A percentile compares a stretch with the other conserved stretches of the same genome.
Conservation (phyloP, 768 basidiomycete species). For the Trametes meyenii region DNA sequence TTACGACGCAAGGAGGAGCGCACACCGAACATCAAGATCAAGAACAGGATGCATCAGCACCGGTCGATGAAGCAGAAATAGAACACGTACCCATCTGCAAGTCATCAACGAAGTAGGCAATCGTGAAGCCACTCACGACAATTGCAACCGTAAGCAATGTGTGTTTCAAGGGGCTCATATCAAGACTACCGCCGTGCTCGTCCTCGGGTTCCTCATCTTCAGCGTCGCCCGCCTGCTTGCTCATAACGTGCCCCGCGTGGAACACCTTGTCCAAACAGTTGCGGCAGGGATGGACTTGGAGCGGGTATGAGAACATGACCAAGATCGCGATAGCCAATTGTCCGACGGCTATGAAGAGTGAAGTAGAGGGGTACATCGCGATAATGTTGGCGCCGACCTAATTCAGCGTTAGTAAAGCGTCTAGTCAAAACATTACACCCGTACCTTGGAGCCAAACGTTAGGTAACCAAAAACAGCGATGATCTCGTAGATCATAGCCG, state of each 20-base stretch:
- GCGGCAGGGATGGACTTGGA: slow-evolving; percentile 93
- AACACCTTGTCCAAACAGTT: slow-evolving; percentile 93
- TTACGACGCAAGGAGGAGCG: too few species aligned
- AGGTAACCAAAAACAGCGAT: slow-evolving; percentile 90
- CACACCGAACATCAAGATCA: slow-evolving; percentile 10
- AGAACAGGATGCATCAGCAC: slow-evolving; percentile 4
- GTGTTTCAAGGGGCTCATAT: slow-evolving; percentile 73
- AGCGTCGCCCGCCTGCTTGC: slow-evolving; percentile 36
- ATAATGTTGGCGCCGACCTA: slow-evolving; percentile 92
- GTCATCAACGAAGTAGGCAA: slow-evolving; percentile 80
- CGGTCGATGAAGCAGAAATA: neutral
- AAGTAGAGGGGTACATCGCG: slow-evolving; percentile 91
- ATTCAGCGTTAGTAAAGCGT: neutral
- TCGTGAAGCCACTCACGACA: slow-evolving; percentile 62
- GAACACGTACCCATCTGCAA: slow-evolving; percentile 67
- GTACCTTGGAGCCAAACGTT: slow-evolving; percentile 86
- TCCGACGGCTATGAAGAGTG: slow-evolving; percentile 89
- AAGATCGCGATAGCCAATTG: slow-evolving; percentile 91
- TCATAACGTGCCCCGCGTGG: slow-evolving; percentile 42
- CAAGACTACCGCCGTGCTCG: slow-evolving; percentile 56
- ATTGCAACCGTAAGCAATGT: slow-evolving; percentile 68
- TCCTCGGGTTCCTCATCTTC: slow-evolving; percentile 51
- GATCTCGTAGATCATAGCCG: slow-evolving; percentile 83
- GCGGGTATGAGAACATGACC: slow-evolving; percentile 90
- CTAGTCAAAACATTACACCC: slow-evolving; percentile 18